These are phyloP conservation scores for Pythium rhizo-oryzae DNA, from an alignment of 352 stramenopile species.

Conservation along the genomic window DNA sequence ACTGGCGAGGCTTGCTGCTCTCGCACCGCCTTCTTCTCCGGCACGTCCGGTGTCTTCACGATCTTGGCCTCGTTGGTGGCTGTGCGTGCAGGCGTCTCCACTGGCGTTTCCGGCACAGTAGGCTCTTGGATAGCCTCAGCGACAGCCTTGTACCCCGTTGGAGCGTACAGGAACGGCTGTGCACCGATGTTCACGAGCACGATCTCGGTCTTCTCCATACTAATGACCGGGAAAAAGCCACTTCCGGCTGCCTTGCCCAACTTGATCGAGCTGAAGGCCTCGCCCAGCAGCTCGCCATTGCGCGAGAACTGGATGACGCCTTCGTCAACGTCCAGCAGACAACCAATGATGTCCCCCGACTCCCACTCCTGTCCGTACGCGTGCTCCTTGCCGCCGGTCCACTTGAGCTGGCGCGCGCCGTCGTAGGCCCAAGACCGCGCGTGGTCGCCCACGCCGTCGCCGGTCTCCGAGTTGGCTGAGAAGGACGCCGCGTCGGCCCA, in stretches of 20 bases:
- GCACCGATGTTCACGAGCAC: conserved; percentile 87
- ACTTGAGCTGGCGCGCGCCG: conserved; percentile 83
- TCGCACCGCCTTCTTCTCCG: neutral
- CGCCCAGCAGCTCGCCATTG: conserved; percentile 77
- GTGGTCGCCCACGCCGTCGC: conserved; percentile 92
- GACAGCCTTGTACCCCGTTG: conserved; percentile 47
- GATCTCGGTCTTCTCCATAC: conserved; percentile 80
- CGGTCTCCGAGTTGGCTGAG: conserved; percentile 68
- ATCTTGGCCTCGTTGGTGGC: neutral
- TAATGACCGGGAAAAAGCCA: conserved; percentile 82
- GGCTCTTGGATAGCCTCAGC: conserved; percentile 32
- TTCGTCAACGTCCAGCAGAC: conserved; percentile 76
- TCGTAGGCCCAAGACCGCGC: conserved; percentile 91
- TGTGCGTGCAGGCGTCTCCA: neutral
- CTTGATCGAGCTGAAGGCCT: conserved; percentile 61
- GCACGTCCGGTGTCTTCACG: neutral
- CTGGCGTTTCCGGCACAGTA: neutral
- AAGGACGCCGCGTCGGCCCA: conserved; percentile 89
- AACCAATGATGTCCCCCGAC: conserved; percentile 89
- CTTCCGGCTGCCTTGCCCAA: conserved; percentile 11
- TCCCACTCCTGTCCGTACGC: conserved; percentile 69
- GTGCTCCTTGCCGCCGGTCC: conserved; percentile 72
- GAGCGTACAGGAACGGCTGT: conserved; percentile 63
- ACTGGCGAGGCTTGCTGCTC: conserved; percentile 4
- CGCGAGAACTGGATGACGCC: conserved; percentile 78